phyloP scores from a whole-genome alignment of 139 green algal genomes.

The Pseudopediastrum boryanum region DNA sequence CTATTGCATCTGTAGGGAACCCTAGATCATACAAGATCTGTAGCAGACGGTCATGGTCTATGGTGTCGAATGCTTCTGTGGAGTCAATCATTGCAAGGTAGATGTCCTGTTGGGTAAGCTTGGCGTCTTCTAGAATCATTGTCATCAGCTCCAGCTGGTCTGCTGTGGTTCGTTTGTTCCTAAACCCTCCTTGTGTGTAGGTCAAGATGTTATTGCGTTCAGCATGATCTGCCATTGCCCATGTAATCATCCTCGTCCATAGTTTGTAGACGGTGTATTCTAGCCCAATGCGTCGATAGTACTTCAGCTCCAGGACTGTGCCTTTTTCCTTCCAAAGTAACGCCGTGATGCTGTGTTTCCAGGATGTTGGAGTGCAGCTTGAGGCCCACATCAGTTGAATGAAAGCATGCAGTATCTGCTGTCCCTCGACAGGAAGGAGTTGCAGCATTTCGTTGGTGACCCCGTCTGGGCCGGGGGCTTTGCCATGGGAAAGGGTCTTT shows the following conservation, averaged over 20 bases:
- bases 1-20: conserved; percentile 41
- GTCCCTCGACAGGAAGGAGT: conserved; percentile 12
- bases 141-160: conserved; percentile 26
- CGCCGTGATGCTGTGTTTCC: conserved; percentile 41
- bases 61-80: conserved; percentile 49
- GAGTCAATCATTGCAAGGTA: conserved; percentile 43
- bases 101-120: conserved; percentile 14
- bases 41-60: conserved; percentile 48
- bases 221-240: conserved; percentile 14
- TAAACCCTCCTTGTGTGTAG: conserved; percentile 48
- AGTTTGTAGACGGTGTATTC: conserved; percentile 49
- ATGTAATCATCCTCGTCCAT: conserved; percentile 42
- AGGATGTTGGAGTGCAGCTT: conserved; percentile 30
- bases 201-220: conserved; percentile 25
- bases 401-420: conserved; percentile 21
- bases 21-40: conserved; percentile 46
- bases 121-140: conserved; percentile 40
- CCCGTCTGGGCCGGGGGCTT: conserved; percentile 38
- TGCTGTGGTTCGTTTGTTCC: conserved; percentile 16
- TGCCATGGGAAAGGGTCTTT: conserved; percentile 1
- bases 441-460: conserved; percentile 47
- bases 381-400: conserved; percentile 47
- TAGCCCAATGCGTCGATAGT: conserved; percentile 42
- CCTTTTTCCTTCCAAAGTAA: conserved; percentile 46
- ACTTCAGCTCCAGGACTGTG: conserved; percentile 13